A percentile compares a stretch with the other conserved stretches of the same genome.
Conservation (phyloP, 1,284 basidiomycete genomes). For the Farysia itapuensis region DNA sequence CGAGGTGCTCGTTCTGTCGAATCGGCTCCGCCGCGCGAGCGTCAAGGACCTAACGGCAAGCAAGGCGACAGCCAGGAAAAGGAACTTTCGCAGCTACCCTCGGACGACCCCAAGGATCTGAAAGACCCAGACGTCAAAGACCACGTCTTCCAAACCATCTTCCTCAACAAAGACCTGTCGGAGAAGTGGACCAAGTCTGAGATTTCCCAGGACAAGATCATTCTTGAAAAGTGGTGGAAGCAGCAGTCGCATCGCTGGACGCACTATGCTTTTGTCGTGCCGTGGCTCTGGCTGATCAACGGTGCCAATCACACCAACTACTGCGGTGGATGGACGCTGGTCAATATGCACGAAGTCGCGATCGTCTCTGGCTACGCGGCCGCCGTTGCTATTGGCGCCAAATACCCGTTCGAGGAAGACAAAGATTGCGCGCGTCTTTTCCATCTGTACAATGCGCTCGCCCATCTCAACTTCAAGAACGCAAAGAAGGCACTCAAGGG, state of each 20-base stretch:
- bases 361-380: constrained; percentile 68
- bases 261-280: constrained; percentile 66
- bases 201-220: constrained; percentile 65
- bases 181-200: constrained; percentile 66
- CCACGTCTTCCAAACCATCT: constrained; percentile 71
- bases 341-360: constrained; percentile 68
- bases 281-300: constrained; percentile 69
- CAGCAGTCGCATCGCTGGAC: constrained; percentile 68
- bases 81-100: constrained; percentile 15
- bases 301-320: constrained; percentile 63
- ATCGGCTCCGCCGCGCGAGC: constrained; percentile 34
- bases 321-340: constrained; percentile 62
- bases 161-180: constrained; percentile 65
- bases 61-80: constrained; percentile 30
- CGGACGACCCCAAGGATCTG: constrained; percentile 7
- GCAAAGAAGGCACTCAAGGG: constrained; percentile 28
- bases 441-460: constrained; percentile 63
- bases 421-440: constrained; percentile 63
- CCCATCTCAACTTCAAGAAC: constrained; percentile 59
- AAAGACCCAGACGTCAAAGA: constrained; percentile 58
- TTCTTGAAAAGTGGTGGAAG: constrained; percentile 69
- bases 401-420: constrained; percentile 62
- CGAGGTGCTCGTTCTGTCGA: constrained; percentile 9
- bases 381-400: constrained; percentile 67
- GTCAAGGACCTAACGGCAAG: constrained; percentile 28